Evolutionary conservation across 2,329 filamentous ascomycete species (phyloP).

Genomic region (Verticillium klebahnii): DNA sequence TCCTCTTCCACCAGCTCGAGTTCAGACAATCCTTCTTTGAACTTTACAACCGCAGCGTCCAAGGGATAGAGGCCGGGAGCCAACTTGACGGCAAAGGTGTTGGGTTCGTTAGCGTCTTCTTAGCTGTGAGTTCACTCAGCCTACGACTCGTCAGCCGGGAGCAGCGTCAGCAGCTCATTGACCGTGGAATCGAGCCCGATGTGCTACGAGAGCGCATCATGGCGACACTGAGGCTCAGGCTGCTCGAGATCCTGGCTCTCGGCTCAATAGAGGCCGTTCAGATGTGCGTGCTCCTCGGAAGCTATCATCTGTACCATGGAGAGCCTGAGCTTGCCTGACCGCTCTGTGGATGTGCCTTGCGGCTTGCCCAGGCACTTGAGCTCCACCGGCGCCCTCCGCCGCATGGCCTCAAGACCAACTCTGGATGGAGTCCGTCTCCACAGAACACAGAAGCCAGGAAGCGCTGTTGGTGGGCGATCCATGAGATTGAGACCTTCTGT

Average conservation of each 20-base stretch:
- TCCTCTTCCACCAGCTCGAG: conserved; percentile 28
- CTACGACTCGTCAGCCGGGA: background rate
- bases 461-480: conserved; percentile 34
- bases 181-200: background rate
- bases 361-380: conserved; percentile 27
- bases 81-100: background rate
- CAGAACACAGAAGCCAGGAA: conserved; percentile 21
- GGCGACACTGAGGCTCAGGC: background rate
- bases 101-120: background rate
- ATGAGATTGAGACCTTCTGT: conserved; percentile 34
- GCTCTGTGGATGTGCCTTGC: conserved; percentile 28
- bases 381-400: conserved; percentile 17
- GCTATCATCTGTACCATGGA: conserved; percentile 30
- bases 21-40: conserved; percentile 16
- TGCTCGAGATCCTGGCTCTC: conserved; percentile 2
- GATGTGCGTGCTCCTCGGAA: conserved; percentile 28
- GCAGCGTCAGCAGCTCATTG: background rate
- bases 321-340: conserved; percentile 30
- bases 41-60: conserved; percentile 6
- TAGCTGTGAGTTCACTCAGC: background rate
- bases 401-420: background rate
- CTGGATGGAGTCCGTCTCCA: background rate
- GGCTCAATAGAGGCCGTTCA: conserved; percentile 25
- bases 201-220: conserved; percentile 1
- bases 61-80: too few species aligned